Conservation (phyloP, 2,329 filamentous ascomycete genomes). For the Colletotrichum simmondsii region DNA sequence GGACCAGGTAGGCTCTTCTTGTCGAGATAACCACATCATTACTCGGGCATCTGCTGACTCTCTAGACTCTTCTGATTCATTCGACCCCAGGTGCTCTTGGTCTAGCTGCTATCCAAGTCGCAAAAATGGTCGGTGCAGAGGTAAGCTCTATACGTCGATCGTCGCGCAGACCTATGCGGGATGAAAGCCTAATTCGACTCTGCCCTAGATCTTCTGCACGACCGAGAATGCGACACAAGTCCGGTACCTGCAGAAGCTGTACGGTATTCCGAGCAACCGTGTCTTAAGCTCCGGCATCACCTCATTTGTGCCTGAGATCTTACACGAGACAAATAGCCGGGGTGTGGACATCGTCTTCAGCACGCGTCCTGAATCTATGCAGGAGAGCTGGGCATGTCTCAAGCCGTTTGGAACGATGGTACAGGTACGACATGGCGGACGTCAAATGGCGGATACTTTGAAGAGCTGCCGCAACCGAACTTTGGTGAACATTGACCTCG, state of each 20-base stretch:
- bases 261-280: slow-evolving; percentile 42
- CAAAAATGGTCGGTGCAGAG: slow-evolving; percentile 8
- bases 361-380: slow-evolving; percentile 51
- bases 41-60: neutral
- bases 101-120: slow-evolving; percentile 4
- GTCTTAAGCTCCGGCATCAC: slow-evolving; percentile 46
- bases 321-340: slow-evolving; percentile 39
- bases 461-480: slow-evolving; percentile 49
- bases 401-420: slow-evolving; percentile 56
- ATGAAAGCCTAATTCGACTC: neutral
- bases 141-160: neutral
- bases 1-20: slow-evolving; percentile 29
- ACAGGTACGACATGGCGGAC: slow-evolving; percentile 56
- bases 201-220: slow-evolving; percentile 44
- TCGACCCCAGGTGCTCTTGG: neutral
- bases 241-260: slow-evolving; percentile 43
- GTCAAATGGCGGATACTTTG: slow-evolving; percentile 50
- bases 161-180: neutral
- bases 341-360: slow-evolving; percentile 54
- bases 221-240: slow-evolving; percentile 48
- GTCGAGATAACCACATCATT: too few relatives aligned
- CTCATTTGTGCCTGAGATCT: slow-evolving; percentile 43
- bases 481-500: slow-evolving; percentile 48
- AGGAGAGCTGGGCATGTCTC: slow-evolving; percentile 55
- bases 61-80: slow-evolving; percentile 38